Evolutionary conservation across 2,329 filamentous ascomycete genomes (phyloP), one percentile per base, ranked within the genome.

Genomic region (Aspergillus pseudoterreus): DNA sequence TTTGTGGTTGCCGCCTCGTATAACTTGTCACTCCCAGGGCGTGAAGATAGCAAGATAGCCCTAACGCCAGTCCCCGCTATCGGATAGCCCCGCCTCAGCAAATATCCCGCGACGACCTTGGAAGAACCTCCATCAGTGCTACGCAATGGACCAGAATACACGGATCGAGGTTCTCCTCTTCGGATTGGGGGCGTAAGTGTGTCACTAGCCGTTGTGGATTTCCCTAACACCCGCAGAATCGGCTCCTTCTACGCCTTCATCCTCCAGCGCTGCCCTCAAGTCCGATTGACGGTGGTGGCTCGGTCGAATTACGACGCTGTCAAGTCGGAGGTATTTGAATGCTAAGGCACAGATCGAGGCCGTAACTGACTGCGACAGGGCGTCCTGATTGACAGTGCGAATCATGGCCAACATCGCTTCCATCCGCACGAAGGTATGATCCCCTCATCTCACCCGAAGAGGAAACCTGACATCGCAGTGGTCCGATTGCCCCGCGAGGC

Each of bases 161-260:
- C 19, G 17, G 22, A 12, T 42, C 11, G 39, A 42, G 15, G 39
- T 42, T 5, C 39, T 42, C 2, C 15, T 42, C 39, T 42, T 19
- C 17, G 39, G 39, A n/a, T 6, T 42, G 15, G 39, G 39, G 17
- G 39, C 39, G 39, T 42, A 22, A 17, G 39, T 19, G 4, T 14
- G 17, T 9, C 1, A 24, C 17, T 4, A 21, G 9, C 17, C 17
- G 14, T 42, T 8, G 4, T 42, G 11, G 4, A 17, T 4, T 42
- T 15, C 39, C 10, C 17, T 32, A 22, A 45, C 22, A 4, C 11
- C 1, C 19, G 4, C 43, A 82, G 79, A 0, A 82, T 82, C 47
- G 80, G 80, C 24, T 80, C 78, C 2, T 82, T 83, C 56, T 83
- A 83, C 58, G 76, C 78, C 6, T 82, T 82, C 52, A 75, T 82